Conservation (phyloP, 1,284 basidiomycete species). For the Anthracocystis setariae region DNA sequence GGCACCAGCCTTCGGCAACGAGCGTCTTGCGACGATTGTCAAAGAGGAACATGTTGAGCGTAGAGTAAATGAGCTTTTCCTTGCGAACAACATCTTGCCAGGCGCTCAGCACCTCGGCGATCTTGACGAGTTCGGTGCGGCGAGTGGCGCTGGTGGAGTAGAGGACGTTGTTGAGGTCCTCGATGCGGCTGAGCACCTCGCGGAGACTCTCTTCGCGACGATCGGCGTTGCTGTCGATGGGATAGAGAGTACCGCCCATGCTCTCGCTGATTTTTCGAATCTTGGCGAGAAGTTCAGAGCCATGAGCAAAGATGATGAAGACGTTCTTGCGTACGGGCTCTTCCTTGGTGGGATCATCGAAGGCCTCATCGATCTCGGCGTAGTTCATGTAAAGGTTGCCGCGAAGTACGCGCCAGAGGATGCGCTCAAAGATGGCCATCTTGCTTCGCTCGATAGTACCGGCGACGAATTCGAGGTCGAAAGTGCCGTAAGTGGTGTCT, state of each 20-base stretch:
- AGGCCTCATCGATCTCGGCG: slow-evolving; percentile 88
- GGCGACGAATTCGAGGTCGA: slow-evolving; percentile 89
- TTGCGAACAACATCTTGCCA: slow-evolving; percentile 95
- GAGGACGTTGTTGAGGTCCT: slow-evolving; percentile 89
- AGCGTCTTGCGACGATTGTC: slow-evolving; percentile 93
- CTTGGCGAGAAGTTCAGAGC: slow-evolving; percentile 89
- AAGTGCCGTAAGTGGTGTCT: slow-evolving; percentile 69
- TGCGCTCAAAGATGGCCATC: slow-evolving; percentile 93
- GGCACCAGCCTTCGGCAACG: slow-evolving; percentile 97
- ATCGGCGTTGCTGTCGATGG: slow-evolving; percentile 92
- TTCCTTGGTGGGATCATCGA: slow-evolving; percentile 81
- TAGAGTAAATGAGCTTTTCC: slow-evolving; percentile 85
- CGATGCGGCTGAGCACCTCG: slow-evolving; percentile 87
- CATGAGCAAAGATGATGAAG: slow-evolving; percentile 99
- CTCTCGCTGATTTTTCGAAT: slow-evolving; percentile 98
- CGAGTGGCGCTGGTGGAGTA: slow-evolving; percentile 74
- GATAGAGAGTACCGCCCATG: slow-evolving; percentile 96
- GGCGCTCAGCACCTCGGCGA: slow-evolving; percentile 85
- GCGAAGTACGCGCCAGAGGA: slow-evolving; percentile 96
- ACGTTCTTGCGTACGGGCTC: slow-evolving; percentile 80
- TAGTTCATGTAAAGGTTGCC: slow-evolving; percentile 99
- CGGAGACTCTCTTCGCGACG: slow-evolving; percentile 89
- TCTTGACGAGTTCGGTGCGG: slow-evolving; percentile 82
- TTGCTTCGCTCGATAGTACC: slow-evolving; percentile 94
- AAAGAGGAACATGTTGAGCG: slow-evolving; percentile 78